Base-by-base conservation (phyloP, 768 basidiomycete genomes). In the Inosperma sp. region DNA sequence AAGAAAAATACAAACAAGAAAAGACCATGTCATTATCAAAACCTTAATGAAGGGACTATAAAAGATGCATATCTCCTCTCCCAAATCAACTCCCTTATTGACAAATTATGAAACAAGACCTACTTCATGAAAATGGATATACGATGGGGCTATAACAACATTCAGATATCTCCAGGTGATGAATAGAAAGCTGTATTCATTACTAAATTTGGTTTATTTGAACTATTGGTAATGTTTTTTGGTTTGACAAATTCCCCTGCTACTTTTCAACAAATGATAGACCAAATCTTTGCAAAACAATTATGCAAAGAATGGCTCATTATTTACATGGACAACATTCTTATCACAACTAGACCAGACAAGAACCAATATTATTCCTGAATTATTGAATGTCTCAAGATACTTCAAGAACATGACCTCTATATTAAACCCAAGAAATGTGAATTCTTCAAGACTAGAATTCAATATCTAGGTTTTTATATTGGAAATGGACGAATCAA, bases 141-240 rank as follows among this genome's bases (percentile, higher is more conserved):
- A 4, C 55, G 63, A 26, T 62, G 63, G 36, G 72, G 68, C 0
- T 78, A 66, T 54, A 16, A 75, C 52, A 67, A 70, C 3, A 53
- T 76, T 17, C 57, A 69, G 2, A 68, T 77, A 33, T 65, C 63
- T 10, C 60, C 67, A 35, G 73, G 72, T 2, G 66, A 76, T 48
- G 62, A 73, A 56, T 69, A 66, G 65, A 76, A 77, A 54, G 74
- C 71, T 0, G 70, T 72, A 0, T 78, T 79, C 59, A 48, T 37
- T 2, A 72, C 67, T 0, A 62, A 67, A 7, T 57, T 56, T 19
- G 72, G 75, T 2, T 56, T 69, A 0, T 77, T 67, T 45, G 49
- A 43, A 51, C 42, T 45, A 0, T 31, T 29, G 7, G 30, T 52
- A 3, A 35, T 42, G 29, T 35, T 53, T n/a, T 47, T 57, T 22